Conservation (phyloP, 2,329 filamentous ascomycete genomes). For the Aplosporella prunicola region DNA sequence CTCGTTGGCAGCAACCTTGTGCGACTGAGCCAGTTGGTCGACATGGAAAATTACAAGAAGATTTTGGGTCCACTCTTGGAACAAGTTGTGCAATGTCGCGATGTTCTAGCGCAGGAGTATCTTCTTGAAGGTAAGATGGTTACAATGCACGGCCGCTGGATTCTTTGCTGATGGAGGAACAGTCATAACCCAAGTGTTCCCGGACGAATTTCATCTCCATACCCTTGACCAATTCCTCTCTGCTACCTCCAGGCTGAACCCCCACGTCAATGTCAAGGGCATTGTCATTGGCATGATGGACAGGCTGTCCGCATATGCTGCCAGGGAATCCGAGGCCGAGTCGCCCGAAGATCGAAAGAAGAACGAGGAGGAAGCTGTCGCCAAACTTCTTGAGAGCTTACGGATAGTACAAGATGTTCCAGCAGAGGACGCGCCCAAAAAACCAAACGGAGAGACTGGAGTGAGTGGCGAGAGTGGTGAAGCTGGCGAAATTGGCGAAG, state of each 20-base stretch:
- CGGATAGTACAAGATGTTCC: slow-evolving; percentile 54
- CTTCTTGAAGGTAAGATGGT: slow-evolving; percentile 60
- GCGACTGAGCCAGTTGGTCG: slow-evolving; percentile 86
- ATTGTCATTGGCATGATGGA: slow-evolving; percentile 99
- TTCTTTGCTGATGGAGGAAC: slow-evolving; percentile 18
- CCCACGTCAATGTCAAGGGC: slow-evolving; percentile 93
- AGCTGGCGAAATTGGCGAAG: slow-evolving; percentile 14
- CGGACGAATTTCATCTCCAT: slow-evolving; percentile 95
- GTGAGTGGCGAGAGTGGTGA: slow-evolving; percentile 17
- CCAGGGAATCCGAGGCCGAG: slow-evolving; percentile 69
- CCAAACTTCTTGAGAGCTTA: slow-evolving; percentile 67
- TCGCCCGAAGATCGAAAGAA: slow-evolving; percentile 62
- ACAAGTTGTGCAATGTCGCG: slow-evolving; percentile 94
- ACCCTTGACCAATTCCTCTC: slow-evolving; percentile 92
- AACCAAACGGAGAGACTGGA: slow-evolving; percentile 30
- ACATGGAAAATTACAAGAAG: slow-evolving; percentile 87
- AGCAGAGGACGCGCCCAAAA: slow-evolving; percentile 18
- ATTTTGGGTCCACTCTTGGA: slow-evolving; percentile 85
- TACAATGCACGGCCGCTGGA: not conserved
- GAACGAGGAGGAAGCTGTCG: slow-evolving; percentile 74
- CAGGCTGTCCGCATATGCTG: slow-evolving; percentile 85
- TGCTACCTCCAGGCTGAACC: slow-evolving; percentile 85
- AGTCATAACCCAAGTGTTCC: slow-evolving; percentile 98
- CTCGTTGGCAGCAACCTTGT: slow-evolving; percentile 96
- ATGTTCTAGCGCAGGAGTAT: slow-evolving; percentile 95